Evolutionary conservation across 768 basidiomycete genomes (phyloP), one percentile per base, ranked within the genome.

Genomic region (Psilocybe sp.): DNA sequence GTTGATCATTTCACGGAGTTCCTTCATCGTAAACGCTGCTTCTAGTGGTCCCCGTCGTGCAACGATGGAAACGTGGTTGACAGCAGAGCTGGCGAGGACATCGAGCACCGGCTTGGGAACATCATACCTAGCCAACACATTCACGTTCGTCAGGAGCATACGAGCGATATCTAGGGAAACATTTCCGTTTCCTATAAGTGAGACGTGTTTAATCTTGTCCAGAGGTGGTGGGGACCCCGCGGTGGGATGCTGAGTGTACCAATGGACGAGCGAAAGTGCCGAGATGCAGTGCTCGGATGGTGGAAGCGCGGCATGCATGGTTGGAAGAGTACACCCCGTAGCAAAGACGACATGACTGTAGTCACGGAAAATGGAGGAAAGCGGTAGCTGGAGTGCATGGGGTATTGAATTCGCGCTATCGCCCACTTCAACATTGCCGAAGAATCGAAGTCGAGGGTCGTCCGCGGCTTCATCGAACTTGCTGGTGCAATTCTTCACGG

Each of bases 211-310:
- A 3, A 81, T 68, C 36, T 76, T 77, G 28, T 89, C 80, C 1
- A 93, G 76, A 0, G 84, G 73, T 1, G 87, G 84, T 0, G 87
- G 74, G 0, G 76, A 63, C 0, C 79, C 75, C 9, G 74, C 71
- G 8, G 83, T 83, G 1, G 95, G 95, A 64, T 98, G 93, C 41
- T 80, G 85, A 11, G 96, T 98, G 71, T 99, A 98, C 95, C 94
- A 98, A 57, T 94, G 89, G 1, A 99, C 94, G 38, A 99, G 69
- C 1, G 81, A 82, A 3, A 97, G 74, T 0, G 94, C 93, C 1
- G 92, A 82, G 2, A 85, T 64, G 78, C 89, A 70, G 69, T 64
- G 60, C 12, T 59, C 56, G 38, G 65, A 71, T 60, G 75, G 79
- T 40, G 76, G 75, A 5, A 84, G 67, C 41, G 72, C 74, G 10